Evolutionary conservation across 495 filamentous ascomycete genomes (phyloP).

Genomic region (Aspergillus avenaceus): DNA sequence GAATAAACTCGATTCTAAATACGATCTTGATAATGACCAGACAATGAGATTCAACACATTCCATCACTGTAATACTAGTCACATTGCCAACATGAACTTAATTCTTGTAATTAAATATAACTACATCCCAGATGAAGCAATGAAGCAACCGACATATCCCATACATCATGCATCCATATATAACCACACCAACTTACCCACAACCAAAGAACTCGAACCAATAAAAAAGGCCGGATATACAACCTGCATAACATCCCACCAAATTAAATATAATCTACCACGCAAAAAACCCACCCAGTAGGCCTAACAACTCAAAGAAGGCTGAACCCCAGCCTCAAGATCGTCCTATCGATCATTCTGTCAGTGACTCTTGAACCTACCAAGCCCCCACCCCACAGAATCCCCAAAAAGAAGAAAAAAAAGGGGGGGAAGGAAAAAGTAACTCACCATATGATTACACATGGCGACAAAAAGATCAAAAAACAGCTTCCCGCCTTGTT

Average conservation of each 20-base stretch:
- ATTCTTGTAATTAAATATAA: no score
- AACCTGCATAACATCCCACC: background rate
- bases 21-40: no score
- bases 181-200: background rate
- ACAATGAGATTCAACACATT: no score
- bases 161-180: no score
- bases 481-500: slow-evolving; percentile 77
- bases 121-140: no score
- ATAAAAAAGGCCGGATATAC: background rate
- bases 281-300: slow-evolving; percentile 2
- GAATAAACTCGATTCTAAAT: no score
- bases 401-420: background rate
- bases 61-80: no score
- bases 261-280: background rate
- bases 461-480: slow-evolving; percentile 92
- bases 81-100: no score
- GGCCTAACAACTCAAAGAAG: background rate
- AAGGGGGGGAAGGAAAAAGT: background rate
- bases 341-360: slow-evolving; percentile 24
- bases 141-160: no score
- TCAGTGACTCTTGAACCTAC: no score
- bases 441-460: slow-evolving; percentile 76
- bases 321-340: background rate
- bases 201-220: background rate
- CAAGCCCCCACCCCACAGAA: no score